Evolutionary conservation across 805 yeast species (phyloP), one percentile per base, ranked within the genome.

Genomic region (Barnettozyma sp.): DNA sequence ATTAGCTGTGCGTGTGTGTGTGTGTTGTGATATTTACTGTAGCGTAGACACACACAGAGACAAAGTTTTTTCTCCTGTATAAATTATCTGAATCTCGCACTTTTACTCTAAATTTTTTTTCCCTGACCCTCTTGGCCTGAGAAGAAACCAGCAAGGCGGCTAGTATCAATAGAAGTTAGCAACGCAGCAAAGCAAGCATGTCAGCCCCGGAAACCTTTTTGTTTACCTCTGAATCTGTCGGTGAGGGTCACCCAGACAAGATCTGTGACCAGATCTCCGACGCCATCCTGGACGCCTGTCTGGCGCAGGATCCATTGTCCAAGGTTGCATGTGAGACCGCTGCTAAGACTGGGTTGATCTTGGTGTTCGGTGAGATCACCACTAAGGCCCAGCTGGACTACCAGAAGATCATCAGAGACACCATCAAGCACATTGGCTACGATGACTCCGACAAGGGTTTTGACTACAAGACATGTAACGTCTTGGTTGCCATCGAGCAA

Each of bases 261-360:
- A 83, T 83, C 68, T 94, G 98, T 73, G 98, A 92, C 70, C 98
- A 92, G 75, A 96, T 92, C 52, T 82, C 94, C 39, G 98, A 92
- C 62, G 98, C 98, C 57, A 85, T 92, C 58, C 76, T 92, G 54
- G 98, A 92, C 60, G 98, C 98, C 52, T 90, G 97, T 75, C 72
- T 92, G 55, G 78, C 84, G 39, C 94, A 71, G 52, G 98, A 92
- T 67, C 98, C 98, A 44, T 74, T 85, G 55, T 92, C 98, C 52
- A 92, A 92, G 74, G 98, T 92, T 62, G 98, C 96, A 33, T 92
- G 98, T 74, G 98, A 92, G 70, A 85, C 98, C 43, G 97, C 98
- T 49, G 82, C 97, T 56, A 92, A 92, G 74, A 92, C 98, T 49
- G 98, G 98, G 72, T 79, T 92, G 95, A 87, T 92, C 60, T 83